Evolutionary conservation across 805 yeast genomes (phyloP), one percentile per base, ranked within the genome.

Genomic region (Limtongia smithiae): DNA sequence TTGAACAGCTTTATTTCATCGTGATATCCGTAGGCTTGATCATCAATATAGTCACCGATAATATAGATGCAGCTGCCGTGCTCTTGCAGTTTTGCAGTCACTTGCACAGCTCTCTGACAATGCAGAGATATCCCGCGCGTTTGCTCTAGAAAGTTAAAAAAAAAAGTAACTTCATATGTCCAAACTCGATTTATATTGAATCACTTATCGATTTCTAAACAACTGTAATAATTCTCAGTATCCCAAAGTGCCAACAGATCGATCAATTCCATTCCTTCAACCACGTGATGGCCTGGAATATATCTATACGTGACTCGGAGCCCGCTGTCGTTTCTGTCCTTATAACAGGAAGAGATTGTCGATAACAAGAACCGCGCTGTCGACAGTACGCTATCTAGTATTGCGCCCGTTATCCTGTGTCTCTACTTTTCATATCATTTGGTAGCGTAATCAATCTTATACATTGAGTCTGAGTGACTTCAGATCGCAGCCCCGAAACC

Each of bases 201-300:
- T n/a, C n/a, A n/a, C n/a, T n/a, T n/a, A n/a, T n/a, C n/a, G n/a
- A n/a, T n/a, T n/a, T n/a, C n/a, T n/a, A n/a, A n/a, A n/a, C n/a
- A n/a, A n/a, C n/a, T n/a, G n/a, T n/a, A n/a, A n/a, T n/a, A n/a
- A n/a, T n/a, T n/a, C n/a, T n/a, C n/a, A n/a, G n/a, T n/a, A n/a
- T n/a, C n/a, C n/a, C n/a, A n/a, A n/a, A n/a, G 82, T 2, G 96
- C 96, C 40, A 89, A 68, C 40, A 61, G 62, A 62, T 89, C 95
- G 0, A 96, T 96, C 61, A 63, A 70, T 54, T 81, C 88, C 61
- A 88, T 89, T 0, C 95, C 96, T 12, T 62, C 64, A 31, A 70
- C 67, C 0, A 85, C 89, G 18, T 72, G 65, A 64, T 89, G 96
- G 0, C 91, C 96, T 48, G 68, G 71, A 3, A 87, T 91, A 71